Conservation (phyloP, 2,329 filamentous ascomycete species). For the Pyricularia sp. region DNA sequence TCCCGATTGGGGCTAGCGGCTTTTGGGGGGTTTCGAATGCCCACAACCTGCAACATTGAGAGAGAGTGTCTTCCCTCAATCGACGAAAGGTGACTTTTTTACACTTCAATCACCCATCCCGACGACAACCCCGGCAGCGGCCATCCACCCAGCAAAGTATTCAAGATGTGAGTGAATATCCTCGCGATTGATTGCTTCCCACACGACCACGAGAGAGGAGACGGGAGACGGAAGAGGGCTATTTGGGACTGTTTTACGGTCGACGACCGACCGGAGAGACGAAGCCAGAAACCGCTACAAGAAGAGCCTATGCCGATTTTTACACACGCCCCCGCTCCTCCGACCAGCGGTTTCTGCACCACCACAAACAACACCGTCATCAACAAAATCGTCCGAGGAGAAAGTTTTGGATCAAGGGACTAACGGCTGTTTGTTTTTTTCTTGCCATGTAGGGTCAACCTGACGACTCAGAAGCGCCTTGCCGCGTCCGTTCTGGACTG, state of each 20-base stretch:
- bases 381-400: neutral
- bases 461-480: constrained; percentile 99
- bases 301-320: neutral
- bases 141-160: constrained; percentile 25
- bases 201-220: neutral
- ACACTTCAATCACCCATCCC: constrained; percentile 18
- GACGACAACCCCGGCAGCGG: constrained; percentile 22
- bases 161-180: constrained; percentile 28
- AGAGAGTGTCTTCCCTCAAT: neutral
- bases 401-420: neutral
- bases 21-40: constrained; percentile 4
- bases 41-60: constrained; percentile 3
- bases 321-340: neutral
- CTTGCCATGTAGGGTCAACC: constrained; percentile 76
- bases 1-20: constrained; percentile 2
- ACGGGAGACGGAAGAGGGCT: neutral
- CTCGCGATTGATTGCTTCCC: constrained; percentile 1
- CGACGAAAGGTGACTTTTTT: neutral
- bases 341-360: neutral
- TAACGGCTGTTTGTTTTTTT: constrained; percentile 2
- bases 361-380: neutral
- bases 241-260: constrained; percentile 2
- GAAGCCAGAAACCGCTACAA: neutral
- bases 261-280: neutral
- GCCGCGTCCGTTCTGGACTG: constrained; percentile 97